A percentile compares a stretch with the other conserved stretches of the same genome.
Conservation (phyloP, 768 basidiomycete species). For the Tylopilus subfusipes region DNA sequence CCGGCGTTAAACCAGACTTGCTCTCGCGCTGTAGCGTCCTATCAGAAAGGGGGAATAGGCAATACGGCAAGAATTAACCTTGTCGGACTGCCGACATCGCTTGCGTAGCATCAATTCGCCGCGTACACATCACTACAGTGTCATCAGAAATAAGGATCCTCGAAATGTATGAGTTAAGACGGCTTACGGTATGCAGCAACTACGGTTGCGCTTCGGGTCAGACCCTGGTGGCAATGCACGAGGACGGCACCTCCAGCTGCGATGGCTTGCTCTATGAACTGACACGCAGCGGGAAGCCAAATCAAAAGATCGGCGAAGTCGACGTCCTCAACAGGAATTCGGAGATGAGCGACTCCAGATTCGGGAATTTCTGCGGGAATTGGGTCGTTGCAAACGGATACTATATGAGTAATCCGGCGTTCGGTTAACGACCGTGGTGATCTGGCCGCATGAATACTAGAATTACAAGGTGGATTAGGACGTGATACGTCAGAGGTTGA, state of each 20-base stretch:
- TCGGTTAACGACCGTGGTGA: slow-evolving; percentile 70
- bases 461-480: slow-evolving; percentile 44
- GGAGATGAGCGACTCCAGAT: slow-evolving; percentile 66
- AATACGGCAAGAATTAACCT: slow-evolving; percentile 37
- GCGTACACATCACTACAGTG: slow-evolving; percentile 61
- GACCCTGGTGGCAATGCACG: slow-evolving; percentile 65
- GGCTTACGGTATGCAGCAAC: slow-evolving; percentile 73
- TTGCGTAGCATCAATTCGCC: slow-evolving; percentile 50
- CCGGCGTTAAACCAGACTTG: slow-evolving; percentile 80
- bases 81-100: slow-evolving; percentile 59
- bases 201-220: slow-evolving; percentile 65
- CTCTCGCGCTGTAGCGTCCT: slow-evolving; percentile 50
- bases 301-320: slow-evolving; percentile 69
- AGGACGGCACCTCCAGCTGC: slow-evolving; percentile 56
- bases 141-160: slow-evolving; percentile 11
- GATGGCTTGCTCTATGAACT: slow-evolving; percentile 62
- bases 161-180: not conserved
- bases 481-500: slow-evolving; percentile 20
- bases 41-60: slow-evolving; percentile 4
- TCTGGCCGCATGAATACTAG: slow-evolving; percentile 65
- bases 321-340: slow-evolving; percentile 66
- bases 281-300: slow-evolving; percentile 60
- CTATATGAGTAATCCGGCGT: slow-evolving; percentile 72
- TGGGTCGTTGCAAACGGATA: slow-evolving; percentile 71
- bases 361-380: slow-evolving; percentile 69